Evolutionary conservation across 192 early-diverging fungal species (phyloP).

Genomic region (Geosiphon pyriformis): DNA sequence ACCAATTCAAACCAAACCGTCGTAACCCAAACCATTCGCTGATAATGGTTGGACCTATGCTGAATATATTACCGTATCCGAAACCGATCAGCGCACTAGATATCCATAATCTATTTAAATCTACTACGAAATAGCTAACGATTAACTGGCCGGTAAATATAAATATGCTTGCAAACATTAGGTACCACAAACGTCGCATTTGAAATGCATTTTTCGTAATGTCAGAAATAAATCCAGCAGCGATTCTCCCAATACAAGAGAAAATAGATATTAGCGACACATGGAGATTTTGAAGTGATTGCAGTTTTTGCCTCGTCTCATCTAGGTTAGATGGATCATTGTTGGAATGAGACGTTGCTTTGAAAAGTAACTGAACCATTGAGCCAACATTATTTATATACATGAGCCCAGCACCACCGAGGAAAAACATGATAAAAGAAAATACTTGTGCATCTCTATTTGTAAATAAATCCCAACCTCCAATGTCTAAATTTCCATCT

Average conservation of each 20-base stretch:
- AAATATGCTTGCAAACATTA: constrained; percentile 30
- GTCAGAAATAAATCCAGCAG: constrained; percentile 38
- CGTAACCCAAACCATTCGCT: constrained; percentile 38
- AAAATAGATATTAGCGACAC: constrained; percentile 40
- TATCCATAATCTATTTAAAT: constrained; percentile 24
- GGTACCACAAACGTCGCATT: constrained; percentile 29
- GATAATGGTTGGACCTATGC: constrained; percentile 36
- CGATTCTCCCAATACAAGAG: constrained; percentile 38
- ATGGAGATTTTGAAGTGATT: constrained; percentile 35
- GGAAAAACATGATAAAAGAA: constrained; percentile 21
- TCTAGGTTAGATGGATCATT: not conserved
- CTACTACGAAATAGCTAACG: constrained; percentile 16
- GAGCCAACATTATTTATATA: constrained; percentile 40
- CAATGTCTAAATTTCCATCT: not conserved
- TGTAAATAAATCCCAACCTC: constrained; percentile 28
- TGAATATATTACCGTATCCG: constrained; percentile 39
- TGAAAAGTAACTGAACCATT: constrained; percentile 38
- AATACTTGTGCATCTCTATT: constrained; percentile 26
- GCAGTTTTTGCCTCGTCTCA: constrained; percentile 22
- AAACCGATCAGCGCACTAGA: constrained; percentile 27
- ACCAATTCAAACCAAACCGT: constrained; percentile 39
- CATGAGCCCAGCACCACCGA: constrained; percentile 38
- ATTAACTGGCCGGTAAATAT: constrained; percentile 35
- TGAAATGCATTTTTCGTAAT: constrained; percentile 31
- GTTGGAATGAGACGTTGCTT: no score